Evolutionary conservation across 2,329 filamentous ascomycete species (phyloP).

Genomic region (Fusarium floridanum): DNA sequence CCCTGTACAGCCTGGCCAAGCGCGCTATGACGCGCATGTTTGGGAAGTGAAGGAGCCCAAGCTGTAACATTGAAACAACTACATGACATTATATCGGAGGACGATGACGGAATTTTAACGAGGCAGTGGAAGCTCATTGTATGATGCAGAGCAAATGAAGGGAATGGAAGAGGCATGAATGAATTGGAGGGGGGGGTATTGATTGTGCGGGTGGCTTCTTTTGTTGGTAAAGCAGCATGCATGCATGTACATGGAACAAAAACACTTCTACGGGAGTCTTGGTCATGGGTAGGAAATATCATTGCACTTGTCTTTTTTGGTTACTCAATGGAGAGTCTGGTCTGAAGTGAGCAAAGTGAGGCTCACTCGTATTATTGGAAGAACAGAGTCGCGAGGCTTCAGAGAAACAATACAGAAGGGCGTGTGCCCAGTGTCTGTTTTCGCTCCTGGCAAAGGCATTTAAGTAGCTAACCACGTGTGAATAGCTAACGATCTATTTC

Average conservation of each 20-base stretch:
- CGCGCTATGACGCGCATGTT: slow-evolving; percentile 33
- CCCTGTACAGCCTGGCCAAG: slow-evolving; percentile 31
- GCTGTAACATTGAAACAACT: slow-evolving; percentile 9
- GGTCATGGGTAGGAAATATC: slow-evolving; percentile 48
- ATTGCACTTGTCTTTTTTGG: slow-evolving; percentile 39
- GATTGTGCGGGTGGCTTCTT: slow-evolving; percentile 29
- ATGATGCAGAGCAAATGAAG: slow-evolving; percentile 34
- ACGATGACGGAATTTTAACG: slow-evolving; percentile 2
- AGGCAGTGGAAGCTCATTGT: slow-evolving; percentile 23
- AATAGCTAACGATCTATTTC: neutral
- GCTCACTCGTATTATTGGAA: neutral
- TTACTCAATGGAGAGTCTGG: neutral
- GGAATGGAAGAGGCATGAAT: neutral
- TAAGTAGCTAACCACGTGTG: neutral
- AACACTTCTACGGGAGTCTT: slow-evolving; percentile 42
- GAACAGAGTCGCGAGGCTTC: neutral
- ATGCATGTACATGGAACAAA: slow-evolving; percentile 43
- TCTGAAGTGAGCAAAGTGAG: neutral
- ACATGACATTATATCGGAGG: slow-evolving; percentile 12
- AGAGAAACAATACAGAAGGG: neutral
- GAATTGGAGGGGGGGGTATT: neutral
- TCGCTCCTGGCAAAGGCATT: neutral
- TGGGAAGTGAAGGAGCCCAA: slow-evolving; percentile 19
- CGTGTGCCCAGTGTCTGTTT: neutral
- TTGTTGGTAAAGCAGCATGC: slow-evolving; percentile 40